These are phyloP conservation scores for Podaxis sp. DNA, from an alignment of 768 basidiomycete genomes.

Conservation along the genomic window DNA sequence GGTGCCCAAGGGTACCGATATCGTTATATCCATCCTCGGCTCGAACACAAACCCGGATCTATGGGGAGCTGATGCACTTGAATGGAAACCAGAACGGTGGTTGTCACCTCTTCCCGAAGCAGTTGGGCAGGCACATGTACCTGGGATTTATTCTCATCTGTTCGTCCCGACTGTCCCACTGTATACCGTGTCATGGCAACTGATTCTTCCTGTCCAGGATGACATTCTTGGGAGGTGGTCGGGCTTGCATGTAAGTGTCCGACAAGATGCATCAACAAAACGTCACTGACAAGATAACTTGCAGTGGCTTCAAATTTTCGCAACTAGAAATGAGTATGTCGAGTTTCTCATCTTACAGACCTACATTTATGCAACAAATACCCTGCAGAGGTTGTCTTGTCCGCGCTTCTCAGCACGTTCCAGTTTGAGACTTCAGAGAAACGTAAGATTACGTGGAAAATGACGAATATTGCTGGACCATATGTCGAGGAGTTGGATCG, in stretches of 20 bases:
- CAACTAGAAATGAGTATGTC: constrained; percentile 49
- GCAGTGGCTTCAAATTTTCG: constrained; percentile 48
- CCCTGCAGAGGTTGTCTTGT: constrained; percentile 27
- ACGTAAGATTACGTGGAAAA: constrained; percentile 30
- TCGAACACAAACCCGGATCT: constrained; percentile 37
- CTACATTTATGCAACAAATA: not conserved
- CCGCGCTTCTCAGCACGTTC: constrained; percentile 27
- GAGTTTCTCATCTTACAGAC: not conserved
- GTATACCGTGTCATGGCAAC: not conserved
- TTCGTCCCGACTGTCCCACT: not conserved
- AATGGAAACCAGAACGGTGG: constrained; percentile 22
- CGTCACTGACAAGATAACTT: not conserved
- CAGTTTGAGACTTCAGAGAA: constrained; percentile 23
- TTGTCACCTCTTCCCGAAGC: constrained; percentile 10
- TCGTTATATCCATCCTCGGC: constrained; percentile 36
- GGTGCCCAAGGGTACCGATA: constrained; percentile 37
- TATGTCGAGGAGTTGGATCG: constrained; percentile 16
- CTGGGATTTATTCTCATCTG: constrained; percentile 15
- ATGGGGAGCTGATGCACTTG: constrained; percentile 5
- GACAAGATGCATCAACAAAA: not conserved
- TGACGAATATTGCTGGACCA: constrained; percentile 26
- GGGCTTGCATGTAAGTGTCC: constrained; percentile 22
- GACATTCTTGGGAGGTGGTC: constrained; percentile 44
- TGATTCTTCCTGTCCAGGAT: constrained; percentile 27
- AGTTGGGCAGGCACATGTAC: constrained; percentile 14